Percentiles rank a stretch among this genome's conserved stretches.
Conservation (phyloP, 345 rosid species). For the Acer yangbiense region DNA sequence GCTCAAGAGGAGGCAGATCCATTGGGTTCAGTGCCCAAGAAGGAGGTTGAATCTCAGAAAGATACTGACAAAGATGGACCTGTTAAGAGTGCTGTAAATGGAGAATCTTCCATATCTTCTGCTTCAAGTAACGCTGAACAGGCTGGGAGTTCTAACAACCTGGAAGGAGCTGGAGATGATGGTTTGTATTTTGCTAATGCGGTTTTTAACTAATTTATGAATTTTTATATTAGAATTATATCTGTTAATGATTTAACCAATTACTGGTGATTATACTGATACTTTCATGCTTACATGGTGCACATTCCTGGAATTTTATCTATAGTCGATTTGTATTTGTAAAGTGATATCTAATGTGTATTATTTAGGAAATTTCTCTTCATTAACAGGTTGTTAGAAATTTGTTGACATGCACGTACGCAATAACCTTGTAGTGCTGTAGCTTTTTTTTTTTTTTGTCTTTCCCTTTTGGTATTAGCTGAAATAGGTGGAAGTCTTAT, state of each 20-base stretch:
- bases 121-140: constrained; percentile 49
- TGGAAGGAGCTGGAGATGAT: constrained; percentile 43
- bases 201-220: not conserved
- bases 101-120: constrained; percentile 55
- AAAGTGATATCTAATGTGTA: not conserved
- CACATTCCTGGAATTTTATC: not conserved
- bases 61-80: constrained; percentile 48
- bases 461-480: not conserved
- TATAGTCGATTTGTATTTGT: not conserved
- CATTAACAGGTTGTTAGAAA: not conserved
- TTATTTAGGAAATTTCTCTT: not conserved
- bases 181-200: constrained; percentile 36
- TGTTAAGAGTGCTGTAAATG: constrained; percentile 38
- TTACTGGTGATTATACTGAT: not conserved
- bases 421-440: too few relatives aligned
- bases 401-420: too few relatives aligned
- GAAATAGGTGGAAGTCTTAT: not conserved
- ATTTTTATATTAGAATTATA: not conserved
- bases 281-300: not conserved
- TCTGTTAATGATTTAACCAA: not conserved
- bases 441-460: not conserved
- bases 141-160: constrained; percentile 50
- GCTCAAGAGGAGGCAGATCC: constrained; percentile 97
- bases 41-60: constrained; percentile 47
- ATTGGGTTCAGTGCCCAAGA: constrained; percentile 69